These are phyloP conservation scores for Boletus pseudopeckii DNA, from an alignment of 768 basidiomycete genomes.

Conservation along the genomic window DNA sequence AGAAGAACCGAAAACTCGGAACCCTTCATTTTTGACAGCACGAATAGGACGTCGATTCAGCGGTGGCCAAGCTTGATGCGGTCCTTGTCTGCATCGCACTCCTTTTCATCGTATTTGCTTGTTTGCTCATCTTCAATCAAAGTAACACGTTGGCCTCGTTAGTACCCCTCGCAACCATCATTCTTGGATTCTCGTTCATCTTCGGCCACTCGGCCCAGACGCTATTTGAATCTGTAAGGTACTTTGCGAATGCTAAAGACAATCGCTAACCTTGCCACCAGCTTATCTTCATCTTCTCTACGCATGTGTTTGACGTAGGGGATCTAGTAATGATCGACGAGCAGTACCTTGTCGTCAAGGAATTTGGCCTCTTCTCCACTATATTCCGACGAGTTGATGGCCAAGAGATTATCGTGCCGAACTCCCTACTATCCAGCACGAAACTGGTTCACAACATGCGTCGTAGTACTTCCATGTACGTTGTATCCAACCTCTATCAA, in stretches of 20 bases:
- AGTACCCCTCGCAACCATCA: conserved; percentile 74
- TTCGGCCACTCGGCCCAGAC: conserved; percentile 80
- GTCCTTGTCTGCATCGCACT: conserved; percentile 62
- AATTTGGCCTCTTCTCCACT: conserved; percentile 79
- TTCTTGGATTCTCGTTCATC: conserved; percentile 82
- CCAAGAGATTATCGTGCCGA: conserved; percentile 76
- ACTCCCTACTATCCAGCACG: conserved; percentile 62
- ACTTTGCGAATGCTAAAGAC: neutral
- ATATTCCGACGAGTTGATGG: conserved; percentile 79
- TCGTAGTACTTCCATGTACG: conserved; percentile 70
- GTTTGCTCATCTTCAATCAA: conserved; percentile 71
- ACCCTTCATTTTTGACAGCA: conserved; percentile 1
- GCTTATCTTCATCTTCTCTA: conserved; percentile 84
- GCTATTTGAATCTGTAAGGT: conserved; percentile 68
- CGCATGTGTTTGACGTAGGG: conserved; percentile 83
- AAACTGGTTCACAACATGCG: conserved; percentile 80
- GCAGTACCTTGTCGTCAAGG: conserved; percentile 47
- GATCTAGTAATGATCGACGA: conserved; percentile 79
- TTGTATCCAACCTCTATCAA: conserved; percentile 3
- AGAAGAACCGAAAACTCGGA: conserved; percentile 3
- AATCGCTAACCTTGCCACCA: conserved; percentile 22
- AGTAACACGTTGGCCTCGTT: conserved; percentile 64
- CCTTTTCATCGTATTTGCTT: conserved; percentile 61
- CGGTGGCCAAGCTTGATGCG: conserved; percentile 74
- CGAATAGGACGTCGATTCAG: conserved; percentile 64